These are phyloP conservation scores for Oldenlandia corymbosa DNA, from an alignment of 257 asterid species.

Conservation along the genomic window DNA sequence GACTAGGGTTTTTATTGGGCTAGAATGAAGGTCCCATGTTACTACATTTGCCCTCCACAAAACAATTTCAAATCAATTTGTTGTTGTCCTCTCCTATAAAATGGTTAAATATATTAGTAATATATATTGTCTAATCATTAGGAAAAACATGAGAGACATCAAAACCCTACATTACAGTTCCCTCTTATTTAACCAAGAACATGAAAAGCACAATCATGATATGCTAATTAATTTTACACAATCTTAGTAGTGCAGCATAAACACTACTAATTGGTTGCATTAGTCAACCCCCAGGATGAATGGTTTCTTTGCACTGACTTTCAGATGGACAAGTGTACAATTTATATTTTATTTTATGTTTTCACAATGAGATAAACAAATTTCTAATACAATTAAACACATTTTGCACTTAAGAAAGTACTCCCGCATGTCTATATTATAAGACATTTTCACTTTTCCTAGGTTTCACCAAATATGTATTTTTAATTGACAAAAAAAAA, in stretches of 20 bases:
- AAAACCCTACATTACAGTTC: constrained; percentile 1
- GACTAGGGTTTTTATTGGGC: constrained; percentile 30
- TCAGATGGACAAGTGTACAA: constrained; percentile 8
- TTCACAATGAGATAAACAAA: not conserved
- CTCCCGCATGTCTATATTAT: too few relatives aligned
- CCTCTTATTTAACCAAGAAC: not conserved
- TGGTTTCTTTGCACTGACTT: constrained; percentile 5
- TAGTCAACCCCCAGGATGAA: constrained; percentile 12
- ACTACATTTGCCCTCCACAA: constrained; percentile 17
- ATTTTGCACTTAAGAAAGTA: too few relatives aligned
- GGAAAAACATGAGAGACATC: constrained; percentile 20
- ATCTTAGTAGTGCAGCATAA: constrained; percentile 32
- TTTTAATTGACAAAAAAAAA: too few relatives aligned
- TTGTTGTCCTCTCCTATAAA: constrained; percentile 14
- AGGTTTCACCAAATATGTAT: too few relatives aligned
- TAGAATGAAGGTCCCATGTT: constrained; percentile 22
- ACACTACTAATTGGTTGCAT: constrained; percentile 18
- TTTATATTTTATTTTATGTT: not conserved
- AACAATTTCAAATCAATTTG: constrained; percentile 24
- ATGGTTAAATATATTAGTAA: not conserved
- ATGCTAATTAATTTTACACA: not conserved
- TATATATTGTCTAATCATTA: constrained; percentile 26
- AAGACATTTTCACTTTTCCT: too few relatives aligned
- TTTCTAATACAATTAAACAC: too few relatives aligned
- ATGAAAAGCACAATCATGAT: constrained; percentile 23